Percentiles rank a stretch among this genome's conserved stretches.
Conservation (phyloP, 108 stramenopile genomes). For the Skeletonema grethae region DNA sequence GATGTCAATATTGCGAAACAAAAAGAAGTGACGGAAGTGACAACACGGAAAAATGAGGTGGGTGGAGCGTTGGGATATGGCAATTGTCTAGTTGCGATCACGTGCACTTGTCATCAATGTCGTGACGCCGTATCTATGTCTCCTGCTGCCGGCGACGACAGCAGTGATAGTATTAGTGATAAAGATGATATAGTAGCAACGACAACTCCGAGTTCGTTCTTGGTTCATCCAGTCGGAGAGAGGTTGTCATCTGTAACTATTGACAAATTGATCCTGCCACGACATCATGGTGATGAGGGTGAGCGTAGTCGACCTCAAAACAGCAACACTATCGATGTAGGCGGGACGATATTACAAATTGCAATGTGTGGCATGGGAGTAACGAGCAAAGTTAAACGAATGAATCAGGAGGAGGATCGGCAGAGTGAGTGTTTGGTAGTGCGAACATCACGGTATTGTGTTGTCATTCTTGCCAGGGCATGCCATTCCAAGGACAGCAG, state of each 20-base stretch:
- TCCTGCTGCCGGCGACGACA: not conserved
- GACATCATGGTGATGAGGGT: not conserved
- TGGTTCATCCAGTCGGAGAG: constrained; percentile 70
- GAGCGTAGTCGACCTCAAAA: constrained; percentile 11
- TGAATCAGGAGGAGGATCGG: not conserved
- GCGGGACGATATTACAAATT: constrained; percentile 67
- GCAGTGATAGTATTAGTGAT: not conserved
- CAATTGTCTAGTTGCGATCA: constrained; percentile 61
- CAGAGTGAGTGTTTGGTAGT: constrained; percentile 20
- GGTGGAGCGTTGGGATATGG: constrained; percentile 51
- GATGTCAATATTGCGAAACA: not conserved
- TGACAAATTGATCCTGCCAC: constrained; percentile 51
- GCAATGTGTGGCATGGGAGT: constrained; percentile 48
- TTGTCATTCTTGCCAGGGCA: constrained; percentile 31
- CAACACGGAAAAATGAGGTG: constrained; percentile 11
- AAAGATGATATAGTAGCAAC: constrained; percentile 3
- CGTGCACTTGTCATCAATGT: constrained; percentile 65
- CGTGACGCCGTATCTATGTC: not conserved
- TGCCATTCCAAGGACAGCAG: constrained; percentile 7
- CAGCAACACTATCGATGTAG: constrained; percentile 51
- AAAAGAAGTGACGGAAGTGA: not conserved
- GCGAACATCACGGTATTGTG: constrained; percentile 53
- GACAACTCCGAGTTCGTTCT: constrained; percentile 18
- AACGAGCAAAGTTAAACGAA: constrained; percentile 29
- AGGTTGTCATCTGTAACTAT: constrained; percentile 53